phyloP scores from a whole-genome alignment of 108 stramenopile genomes.

The Tribonema minus region DNA sequence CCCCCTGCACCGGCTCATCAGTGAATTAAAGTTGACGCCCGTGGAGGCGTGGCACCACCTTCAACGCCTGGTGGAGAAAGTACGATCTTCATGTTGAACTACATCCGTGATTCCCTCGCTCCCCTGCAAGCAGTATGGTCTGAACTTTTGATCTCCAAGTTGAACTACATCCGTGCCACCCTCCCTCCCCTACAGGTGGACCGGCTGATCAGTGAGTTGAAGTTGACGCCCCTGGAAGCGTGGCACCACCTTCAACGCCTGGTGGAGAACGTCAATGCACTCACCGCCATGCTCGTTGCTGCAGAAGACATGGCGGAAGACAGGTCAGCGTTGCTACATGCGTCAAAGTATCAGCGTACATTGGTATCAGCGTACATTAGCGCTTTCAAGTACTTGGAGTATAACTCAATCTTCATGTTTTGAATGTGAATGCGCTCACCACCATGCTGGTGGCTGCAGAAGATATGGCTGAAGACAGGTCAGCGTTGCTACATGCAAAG shows the following conservation, averaged over 20 bases:
- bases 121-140: too few relatives aligned
- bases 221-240: conserved; percentile 74
- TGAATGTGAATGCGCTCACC: conserved; percentile 78
- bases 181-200: conserved; percentile 40
- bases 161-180: too few relatives aligned
- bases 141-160: too few relatives aligned
- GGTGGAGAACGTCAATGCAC: conserved; percentile 88
- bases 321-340: not conserved
- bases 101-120: too few relatives aligned
- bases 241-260: conserved; percentile 78
- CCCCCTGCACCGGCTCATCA: conserved; percentile 38
- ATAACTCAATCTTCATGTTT: too few relatives aligned
- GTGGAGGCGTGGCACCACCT: conserved; percentile 84
- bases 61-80: conserved; percentile 77
- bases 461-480: not conserved
- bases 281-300: conserved; percentile 46
- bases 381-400: too few relatives aligned
- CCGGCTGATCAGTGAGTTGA: conserved; percentile 45
- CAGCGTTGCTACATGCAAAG: not conserved
- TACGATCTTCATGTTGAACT: too few relatives aligned
- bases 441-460: conserved; percentile 39
- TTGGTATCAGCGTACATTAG: too few relatives aligned
- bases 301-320: conserved; percentile 2
- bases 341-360: not conserved
- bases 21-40: conserved; percentile 59